Conservation (phyloP, 106 monocot species). For the Dendrobium catenatum region DNA sequence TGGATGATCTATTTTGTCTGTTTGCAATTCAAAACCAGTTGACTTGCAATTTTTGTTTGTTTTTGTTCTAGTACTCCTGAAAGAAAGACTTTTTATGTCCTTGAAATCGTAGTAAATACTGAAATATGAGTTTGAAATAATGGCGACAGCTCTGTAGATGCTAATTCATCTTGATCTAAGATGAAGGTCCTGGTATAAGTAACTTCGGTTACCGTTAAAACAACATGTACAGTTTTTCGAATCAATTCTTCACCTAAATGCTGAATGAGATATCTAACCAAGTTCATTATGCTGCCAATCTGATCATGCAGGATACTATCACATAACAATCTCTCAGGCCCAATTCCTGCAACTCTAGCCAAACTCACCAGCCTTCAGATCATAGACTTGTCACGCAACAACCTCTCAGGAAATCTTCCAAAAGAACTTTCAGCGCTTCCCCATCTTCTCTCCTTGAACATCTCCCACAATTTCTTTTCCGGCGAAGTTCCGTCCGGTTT, state of each 20-base stretch:
- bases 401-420: slow-evolving; percentile 59
- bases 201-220: too few species aligned
- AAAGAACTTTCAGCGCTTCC: slow-evolving; percentile 58
- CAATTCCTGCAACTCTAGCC: slow-evolving; percentile 41
- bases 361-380: slow-evolving; percentile 57
- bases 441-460: slow-evolving; percentile 55
- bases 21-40: neutral
- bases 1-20: neutral
- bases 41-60: neutral
- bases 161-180: too few species aligned
- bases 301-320: slow-evolving; percentile 49
- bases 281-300: neutral
- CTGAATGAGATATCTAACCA: neutral
- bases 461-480: slow-evolving; percentile 68
- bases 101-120: too few species aligned
- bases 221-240: too few species aligned
- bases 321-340: slow-evolving; percentile 67
- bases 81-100: too few species aligned
- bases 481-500: slow-evolving; percentile 76
- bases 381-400: slow-evolving; percentile 66
- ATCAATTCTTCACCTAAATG: too few species aligned
- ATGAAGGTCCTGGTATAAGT: too few species aligned
- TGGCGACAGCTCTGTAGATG: too few species aligned
- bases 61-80: too few species aligned
- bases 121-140: too few species aligned